Evolutionary conservation across 2,329 filamentous ascomycete species (phyloP).

Genomic region (Xylaria sp.): DNA sequence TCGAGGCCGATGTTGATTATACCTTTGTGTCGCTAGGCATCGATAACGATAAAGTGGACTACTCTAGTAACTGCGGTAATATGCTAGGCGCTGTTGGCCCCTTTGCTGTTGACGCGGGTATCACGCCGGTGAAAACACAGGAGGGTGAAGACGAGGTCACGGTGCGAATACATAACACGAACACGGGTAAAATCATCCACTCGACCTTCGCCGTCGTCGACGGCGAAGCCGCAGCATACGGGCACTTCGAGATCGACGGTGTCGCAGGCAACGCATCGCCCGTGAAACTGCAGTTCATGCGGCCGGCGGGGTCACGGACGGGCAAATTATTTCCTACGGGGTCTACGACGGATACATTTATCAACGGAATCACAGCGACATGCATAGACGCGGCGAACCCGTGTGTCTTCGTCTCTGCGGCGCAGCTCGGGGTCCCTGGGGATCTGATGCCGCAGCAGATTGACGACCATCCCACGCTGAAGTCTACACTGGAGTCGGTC

Average conservation of each 20-base stretch:
- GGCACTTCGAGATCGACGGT: conserved; percentile 48
- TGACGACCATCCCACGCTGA: conserved; percentile 42
- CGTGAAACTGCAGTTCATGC: conserved; percentile 47
- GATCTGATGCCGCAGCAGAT: conserved; percentile 37
- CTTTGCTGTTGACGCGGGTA: conserved; percentile 60
- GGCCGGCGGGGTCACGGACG: conserved; percentile 50
- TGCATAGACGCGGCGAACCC: conserved; percentile 50
- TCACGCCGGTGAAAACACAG: conserved; percentile 41
- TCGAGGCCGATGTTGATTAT: conserved; percentile 38
- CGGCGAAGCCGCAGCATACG: conserved; percentile 34
- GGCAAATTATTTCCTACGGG: not conserved
- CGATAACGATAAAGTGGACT: conserved; percentile 56
- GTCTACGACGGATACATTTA: not conserved
- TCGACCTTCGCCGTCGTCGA: conserved; percentile 45
- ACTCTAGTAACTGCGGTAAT: conserved; percentile 66
- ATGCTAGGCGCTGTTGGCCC: conserved; percentile 64
- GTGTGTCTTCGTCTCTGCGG: conserved; percentile 47
- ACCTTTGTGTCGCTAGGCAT: conserved; percentile 59
- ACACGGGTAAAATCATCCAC: conserved; percentile 44
- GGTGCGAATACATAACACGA: conserved; percentile 41
- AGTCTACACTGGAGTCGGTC: conserved; percentile 44
- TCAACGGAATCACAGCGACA: not conserved
- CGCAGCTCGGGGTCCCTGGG: conserved; percentile 39
- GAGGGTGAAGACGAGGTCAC: not conserved
- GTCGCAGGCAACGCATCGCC: conserved; percentile 45